Conservation (phyloP, 2,329 filamentous ascomycete species). For the Byssoonygena ceratinophila region DNA sequence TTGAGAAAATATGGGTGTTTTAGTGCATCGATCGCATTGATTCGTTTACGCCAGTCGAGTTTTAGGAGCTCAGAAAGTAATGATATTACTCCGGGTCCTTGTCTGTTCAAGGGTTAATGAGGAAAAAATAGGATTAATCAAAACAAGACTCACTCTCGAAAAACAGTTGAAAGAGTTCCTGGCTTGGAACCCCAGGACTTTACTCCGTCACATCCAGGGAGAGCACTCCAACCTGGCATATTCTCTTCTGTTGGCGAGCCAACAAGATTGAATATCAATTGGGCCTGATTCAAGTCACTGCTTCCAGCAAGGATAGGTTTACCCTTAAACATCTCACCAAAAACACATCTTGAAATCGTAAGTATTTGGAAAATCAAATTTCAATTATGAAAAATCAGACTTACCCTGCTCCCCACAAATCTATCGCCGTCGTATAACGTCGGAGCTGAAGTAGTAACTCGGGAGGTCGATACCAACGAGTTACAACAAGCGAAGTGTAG, state of each 20-base stretch:
- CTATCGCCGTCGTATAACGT: constrained; percentile 92
- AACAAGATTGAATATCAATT: constrained; percentile 87
- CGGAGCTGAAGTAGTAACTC: constrained; percentile 81
- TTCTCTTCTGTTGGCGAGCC: constrained; percentile 78
- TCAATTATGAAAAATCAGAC: constrained; percentile 24
- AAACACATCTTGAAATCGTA: constrained; percentile 60
- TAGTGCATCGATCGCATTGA: constrained; percentile 89
- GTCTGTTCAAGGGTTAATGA: constrained; percentile 33
- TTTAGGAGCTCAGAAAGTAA: constrained; percentile 72
- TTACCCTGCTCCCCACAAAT: constrained; percentile 95
- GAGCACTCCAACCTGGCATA: constrained; percentile 80
- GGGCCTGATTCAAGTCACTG: constrained; percentile 78
- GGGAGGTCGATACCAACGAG: constrained; percentile 90
- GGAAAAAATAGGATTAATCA: neutral
- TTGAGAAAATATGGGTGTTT: constrained; percentile 85
- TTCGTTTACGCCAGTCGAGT: constrained; percentile 76
- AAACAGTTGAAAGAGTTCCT: constrained; percentile 61
- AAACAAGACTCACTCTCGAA: constrained; percentile 49
- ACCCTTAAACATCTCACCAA: constrained; percentile 91
- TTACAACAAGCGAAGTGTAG: constrained; percentile 95
- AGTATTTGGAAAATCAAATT: constrained; percentile 21
- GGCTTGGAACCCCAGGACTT: constrained; percentile 49
- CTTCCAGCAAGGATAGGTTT: constrained; percentile 88
- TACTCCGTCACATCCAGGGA: constrained; percentile 72
- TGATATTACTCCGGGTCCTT: constrained; percentile 61